Percentiles rank a stretch among this genome's conserved stretches.
phyloP scores from a whole-genome alignment of 371 early-diverging fungal species.

The Mucor mucedo region DNA sequence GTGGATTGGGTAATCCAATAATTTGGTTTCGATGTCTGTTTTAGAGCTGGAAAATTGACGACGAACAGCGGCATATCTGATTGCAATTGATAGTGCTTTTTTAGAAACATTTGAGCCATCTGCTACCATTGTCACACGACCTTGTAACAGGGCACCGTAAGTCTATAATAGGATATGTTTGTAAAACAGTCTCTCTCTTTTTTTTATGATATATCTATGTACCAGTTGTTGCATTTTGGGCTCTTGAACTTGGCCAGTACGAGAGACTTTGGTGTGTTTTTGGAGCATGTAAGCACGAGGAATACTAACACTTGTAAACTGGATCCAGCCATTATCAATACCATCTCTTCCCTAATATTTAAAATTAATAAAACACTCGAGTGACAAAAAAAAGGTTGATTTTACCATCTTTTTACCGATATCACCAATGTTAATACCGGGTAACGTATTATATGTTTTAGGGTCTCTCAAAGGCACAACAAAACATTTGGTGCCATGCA shows the following conservation, averaged over 20 bases:
- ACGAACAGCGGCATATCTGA: slow-evolving; percentile 91
- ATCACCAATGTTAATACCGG: slow-evolving; percentile 75
- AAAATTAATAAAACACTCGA: not conserved
- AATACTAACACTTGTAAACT: slow-evolving; percentile 82
- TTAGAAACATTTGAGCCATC: slow-evolving; percentile 89
- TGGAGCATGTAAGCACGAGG: slow-evolving; percentile 85
- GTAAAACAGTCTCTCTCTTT: too few relatives aligned
- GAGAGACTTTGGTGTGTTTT: slow-evolving; percentile 92
- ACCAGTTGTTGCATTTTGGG: slow-evolving; percentile 61
- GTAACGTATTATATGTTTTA: slow-evolving; percentile 58
- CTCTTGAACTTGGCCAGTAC: slow-evolving; percentile 73
- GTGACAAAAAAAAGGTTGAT: too few relatives aligned
- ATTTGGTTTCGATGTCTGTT: slow-evolving; percentile 75
- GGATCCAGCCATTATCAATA: slow-evolving; percentile 87
- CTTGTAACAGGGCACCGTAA: slow-evolving; percentile 66
- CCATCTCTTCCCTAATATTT: slow-evolving; percentile 68
- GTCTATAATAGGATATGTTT: not conserved
- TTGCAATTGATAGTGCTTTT: slow-evolving; percentile 90
- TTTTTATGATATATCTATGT: not conserved
- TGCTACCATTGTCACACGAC: slow-evolving; percentile 89
- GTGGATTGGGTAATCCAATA: slow-evolving; percentile 91
- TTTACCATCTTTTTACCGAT: slow-evolving; percentile 73
- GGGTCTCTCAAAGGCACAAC: slow-evolving; percentile 75
- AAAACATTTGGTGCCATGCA: slow-evolving; percentile 82
- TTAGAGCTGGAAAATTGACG: slow-evolving; percentile 76